These are phyloP conservation scores for Penicillium sp. DNA, from an alignment of 2,329 filamentous ascomycete genomes.

Conservation along the genomic window DNA sequence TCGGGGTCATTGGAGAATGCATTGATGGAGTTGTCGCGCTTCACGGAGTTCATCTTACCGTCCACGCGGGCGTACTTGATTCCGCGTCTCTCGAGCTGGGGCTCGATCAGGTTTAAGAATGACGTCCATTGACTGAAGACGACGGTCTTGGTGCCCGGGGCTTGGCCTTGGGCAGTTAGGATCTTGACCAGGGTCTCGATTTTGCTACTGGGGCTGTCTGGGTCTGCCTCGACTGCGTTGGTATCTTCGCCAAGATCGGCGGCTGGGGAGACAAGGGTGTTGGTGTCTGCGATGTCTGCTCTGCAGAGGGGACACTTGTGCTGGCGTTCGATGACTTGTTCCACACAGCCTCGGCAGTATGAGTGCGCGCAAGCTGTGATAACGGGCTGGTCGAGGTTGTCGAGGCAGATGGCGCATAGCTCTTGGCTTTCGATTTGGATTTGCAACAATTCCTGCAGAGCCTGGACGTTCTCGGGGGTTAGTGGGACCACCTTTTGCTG, in stretches of 20 bases:
- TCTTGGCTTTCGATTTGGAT: constrained; percentile 78
- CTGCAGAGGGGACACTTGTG: constrained; percentile 85
- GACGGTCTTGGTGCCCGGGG: constrained; percentile 70
- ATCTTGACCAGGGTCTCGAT: constrained; percentile 78
- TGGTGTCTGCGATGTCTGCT: constrained; percentile 61
- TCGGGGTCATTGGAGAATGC: constrained; percentile 66
- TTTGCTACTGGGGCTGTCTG: constrained; percentile 73
- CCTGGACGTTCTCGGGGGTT: constrained; percentile 69
- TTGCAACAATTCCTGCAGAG: constrained; percentile 74
- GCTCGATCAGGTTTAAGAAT: constrained; percentile 73
- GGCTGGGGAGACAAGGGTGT: constrained; percentile 67
- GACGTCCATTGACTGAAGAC: constrained; percentile 83
- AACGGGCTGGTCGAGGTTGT: constrained; percentile 68
- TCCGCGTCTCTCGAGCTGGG: constrained; percentile 61
- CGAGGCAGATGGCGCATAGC: constrained; percentile 80
- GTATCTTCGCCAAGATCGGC: constrained; percentile 55
- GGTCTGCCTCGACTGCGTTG: constrained; percentile 57
- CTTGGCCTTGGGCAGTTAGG: constrained; percentile 67
- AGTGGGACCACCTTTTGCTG: constrained; percentile 67
- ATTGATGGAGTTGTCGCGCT: constrained; percentile 71
- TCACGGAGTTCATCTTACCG: constrained; percentile 70
- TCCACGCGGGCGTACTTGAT: constrained; percentile 73
- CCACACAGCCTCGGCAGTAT: constrained; percentile 75
- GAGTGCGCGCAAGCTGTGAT: constrained; percentile 84
- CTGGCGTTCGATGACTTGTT: constrained; percentile 71